Evolutionary conservation across 352 stramenopile genomes (phyloP).

Genomic region (Globisporangium abappressorium): DNA sequence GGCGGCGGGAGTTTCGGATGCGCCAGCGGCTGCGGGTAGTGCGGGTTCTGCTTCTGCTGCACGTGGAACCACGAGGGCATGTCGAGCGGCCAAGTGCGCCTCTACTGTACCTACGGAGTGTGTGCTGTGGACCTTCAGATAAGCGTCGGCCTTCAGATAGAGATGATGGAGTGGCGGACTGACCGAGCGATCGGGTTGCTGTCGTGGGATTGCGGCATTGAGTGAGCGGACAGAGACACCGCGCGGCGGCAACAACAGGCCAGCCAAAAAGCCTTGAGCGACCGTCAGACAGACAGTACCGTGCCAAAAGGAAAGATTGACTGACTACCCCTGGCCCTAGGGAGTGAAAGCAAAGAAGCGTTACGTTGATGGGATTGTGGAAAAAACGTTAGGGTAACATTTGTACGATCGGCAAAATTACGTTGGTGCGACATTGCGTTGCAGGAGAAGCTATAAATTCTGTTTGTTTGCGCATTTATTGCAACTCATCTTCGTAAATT

Average conservation of each 20-base stretch:
- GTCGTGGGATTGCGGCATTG: background rate
- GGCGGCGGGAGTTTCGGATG: background rate
- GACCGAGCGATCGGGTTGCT: background rate
- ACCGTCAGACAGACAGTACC: background rate
- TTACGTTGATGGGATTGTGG: background rate
- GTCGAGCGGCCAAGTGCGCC: background rate
- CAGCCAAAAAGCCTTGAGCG: too few relatives aligned
- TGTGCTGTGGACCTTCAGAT: background rate
- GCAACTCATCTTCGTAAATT: too few relatives aligned
- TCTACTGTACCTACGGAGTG: background rate
- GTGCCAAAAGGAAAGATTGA: background rate
- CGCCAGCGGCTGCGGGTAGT: background rate
- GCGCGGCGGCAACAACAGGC: background rate
- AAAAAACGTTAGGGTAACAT: background rate
- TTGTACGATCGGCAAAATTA: background rate
- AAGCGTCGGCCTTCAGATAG: background rate
- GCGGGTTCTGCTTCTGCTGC: background rate
- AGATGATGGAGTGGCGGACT: background rate
- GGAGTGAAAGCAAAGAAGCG: background rate
- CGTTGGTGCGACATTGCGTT: background rate
- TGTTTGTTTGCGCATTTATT: background rate
- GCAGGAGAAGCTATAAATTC: background rate
- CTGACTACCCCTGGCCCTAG: background rate
- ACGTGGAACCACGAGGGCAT: constrained; percentile 16
- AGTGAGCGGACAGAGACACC: background rate